phyloP scores from a whole-genome alignment of 257 asterid genomes.

The Rhazya stricta region DNA sequence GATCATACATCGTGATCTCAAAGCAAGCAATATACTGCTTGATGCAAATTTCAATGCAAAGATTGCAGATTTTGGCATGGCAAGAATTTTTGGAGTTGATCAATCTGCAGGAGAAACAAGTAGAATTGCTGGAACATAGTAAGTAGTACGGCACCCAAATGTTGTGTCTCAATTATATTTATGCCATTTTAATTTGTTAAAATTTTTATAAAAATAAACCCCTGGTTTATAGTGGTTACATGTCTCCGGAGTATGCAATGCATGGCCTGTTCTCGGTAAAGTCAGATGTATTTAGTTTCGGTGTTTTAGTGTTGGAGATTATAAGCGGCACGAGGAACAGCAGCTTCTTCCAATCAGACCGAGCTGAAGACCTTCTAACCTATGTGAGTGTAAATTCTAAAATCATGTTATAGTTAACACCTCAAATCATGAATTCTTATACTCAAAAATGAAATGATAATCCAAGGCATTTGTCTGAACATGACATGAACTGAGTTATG shows the following conservation, averaged over 20 bases:
- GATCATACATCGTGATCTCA: slow-evolving; percentile 37
- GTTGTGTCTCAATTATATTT: not conserved
- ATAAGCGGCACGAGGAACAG: slow-evolving; percentile 12
- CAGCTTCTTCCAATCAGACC: slow-evolving; percentile 2
- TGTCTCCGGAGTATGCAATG: slow-evolving; percentile 9
- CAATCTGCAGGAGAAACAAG: slow-evolving; percentile 20
- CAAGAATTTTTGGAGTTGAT: slow-evolving; percentile 20
- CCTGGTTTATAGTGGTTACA: slow-evolving; percentile 11
- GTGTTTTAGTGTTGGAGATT: slow-evolving; percentile 5
- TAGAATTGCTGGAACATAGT: slow-evolving; percentile 31
- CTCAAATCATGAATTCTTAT: not conserved
- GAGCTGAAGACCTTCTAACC: slow-evolving; percentile 10
- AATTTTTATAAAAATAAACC: not conserved
- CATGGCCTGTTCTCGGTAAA: not conserved
- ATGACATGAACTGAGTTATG: too few species aligned
- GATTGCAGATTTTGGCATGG: slow-evolving; percentile 36
- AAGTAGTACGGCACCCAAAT: too few species aligned
- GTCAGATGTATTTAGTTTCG: slow-evolving; percentile 12
- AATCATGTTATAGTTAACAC: too few species aligned
- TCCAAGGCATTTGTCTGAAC: not conserved
- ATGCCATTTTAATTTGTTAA: not conserved
- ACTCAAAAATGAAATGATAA: not conserved
- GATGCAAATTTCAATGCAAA: slow-evolving; percentile 34
- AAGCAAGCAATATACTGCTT: slow-evolving; percentile 31
- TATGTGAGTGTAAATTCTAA: not conserved